These are phyloP conservation scores for Gaultheria prostrata DNA, from an alignment of 148 eudicot species.

Conservation along the genomic window DNA sequence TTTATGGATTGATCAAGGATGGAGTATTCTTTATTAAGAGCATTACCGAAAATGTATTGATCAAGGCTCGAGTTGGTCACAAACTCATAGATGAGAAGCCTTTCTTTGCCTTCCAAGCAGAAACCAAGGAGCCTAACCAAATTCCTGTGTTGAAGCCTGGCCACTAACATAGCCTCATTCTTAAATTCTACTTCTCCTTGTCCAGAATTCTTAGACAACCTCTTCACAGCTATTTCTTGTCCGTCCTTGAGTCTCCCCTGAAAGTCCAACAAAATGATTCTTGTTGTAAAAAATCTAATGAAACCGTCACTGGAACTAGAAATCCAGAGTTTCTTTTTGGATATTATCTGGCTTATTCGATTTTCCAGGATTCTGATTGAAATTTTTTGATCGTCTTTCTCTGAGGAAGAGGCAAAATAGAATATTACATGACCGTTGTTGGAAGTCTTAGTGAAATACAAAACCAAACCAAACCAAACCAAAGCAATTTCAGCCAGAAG, in stretches of 20 bases:
- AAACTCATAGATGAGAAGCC: constrained; percentile 34
- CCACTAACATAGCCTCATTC: constrained; percentile 31
- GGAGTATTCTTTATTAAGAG: background rate
- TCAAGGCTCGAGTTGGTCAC: constrained; percentile 37
- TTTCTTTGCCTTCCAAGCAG: constrained; percentile 23
- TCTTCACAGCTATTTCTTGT: constrained; percentile 34
- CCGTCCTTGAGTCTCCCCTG: constrained; percentile 31
- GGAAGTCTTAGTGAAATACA: background rate
- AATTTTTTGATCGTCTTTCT: background rate
- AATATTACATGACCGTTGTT: background rate
- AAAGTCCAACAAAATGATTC: background rate
- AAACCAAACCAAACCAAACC: too few relatives aligned
- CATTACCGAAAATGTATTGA: constrained; percentile 27
- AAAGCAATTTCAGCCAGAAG: background rate
- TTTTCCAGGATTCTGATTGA: background rate
- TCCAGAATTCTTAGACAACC: constrained; percentile 27
- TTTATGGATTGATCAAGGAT: too few relatives aligned
- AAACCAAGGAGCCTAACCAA: constrained; percentile 34
- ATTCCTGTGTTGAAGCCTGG: constrained; percentile 32
- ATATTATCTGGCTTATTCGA: background rate
- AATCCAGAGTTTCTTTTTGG: background rate
- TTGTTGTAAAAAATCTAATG: background rate
- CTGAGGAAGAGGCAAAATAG: background rate
- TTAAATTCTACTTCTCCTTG: constrained; percentile 38
- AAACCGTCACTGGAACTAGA: background rate